Percentiles rank a stretch among this genome's conserved stretches.
phyloP scores from a whole-genome alignment of 176 grass and related monocot genomes.

The Poa pratensis region DNA sequence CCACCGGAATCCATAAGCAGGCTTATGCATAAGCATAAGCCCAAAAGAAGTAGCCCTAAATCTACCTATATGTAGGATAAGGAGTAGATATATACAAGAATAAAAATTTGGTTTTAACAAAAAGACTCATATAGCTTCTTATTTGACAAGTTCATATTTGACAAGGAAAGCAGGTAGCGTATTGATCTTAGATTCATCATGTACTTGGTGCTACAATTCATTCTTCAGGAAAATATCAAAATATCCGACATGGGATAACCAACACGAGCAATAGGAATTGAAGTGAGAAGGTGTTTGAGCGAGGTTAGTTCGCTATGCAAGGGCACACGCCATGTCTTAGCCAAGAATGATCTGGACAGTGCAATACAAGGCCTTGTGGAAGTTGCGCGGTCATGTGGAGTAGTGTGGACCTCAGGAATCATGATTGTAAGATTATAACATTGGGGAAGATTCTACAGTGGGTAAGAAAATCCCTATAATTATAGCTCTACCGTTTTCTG shows the following conservation, averaged over 20 bases:
- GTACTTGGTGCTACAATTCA: background rate
- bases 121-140: background rate
- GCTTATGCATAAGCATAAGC: too few relatives aligned
- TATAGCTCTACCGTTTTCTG: background rate
- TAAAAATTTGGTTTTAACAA: background rate
- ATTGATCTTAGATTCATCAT: background rate
- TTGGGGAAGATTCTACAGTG: constrained; percentile 6
- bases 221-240: background rate
- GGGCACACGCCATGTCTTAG: background rate
- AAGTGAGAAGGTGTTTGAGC: background rate
- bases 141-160: background rate
- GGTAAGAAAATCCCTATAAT: constrained; percentile 6
- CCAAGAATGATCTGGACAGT: constrained; percentile 21
- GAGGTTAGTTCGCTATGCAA: background rate
- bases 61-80: background rate
- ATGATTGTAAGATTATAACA: background rate
- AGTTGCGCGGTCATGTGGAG: background rate
- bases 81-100: constrained; percentile 3
- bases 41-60: background rate
- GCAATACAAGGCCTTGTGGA: constrained; percentile 1
- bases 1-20: too few relatives aligned
- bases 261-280: background rate
- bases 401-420: background rate
- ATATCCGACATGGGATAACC: background rate
- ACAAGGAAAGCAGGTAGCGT: background rate